Base-by-base conservation (phyloP, 2,329 filamentous ascomycete genomes). In the Botrytis fragariae region DNA sequence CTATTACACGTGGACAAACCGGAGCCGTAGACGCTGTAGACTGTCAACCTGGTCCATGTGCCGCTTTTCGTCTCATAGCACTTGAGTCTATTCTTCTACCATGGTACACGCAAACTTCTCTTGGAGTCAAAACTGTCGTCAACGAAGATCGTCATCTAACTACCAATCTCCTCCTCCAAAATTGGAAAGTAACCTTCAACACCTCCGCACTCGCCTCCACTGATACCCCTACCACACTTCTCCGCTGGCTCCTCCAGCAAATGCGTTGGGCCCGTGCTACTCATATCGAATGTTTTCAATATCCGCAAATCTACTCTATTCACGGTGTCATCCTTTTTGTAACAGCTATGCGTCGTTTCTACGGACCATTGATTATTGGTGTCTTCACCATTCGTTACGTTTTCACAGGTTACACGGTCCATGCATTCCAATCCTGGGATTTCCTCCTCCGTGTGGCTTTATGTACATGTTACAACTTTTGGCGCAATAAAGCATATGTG, bases 101-200 rank as follows among this genome's bases (percentile, higher is more conserved):
- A 3, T 83, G 82, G 82, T 83, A 83, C 67, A 81, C 79, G 4
- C 82, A 83, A 74, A 81, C 76, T 0, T 78, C 81, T 0, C 72
- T 81, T n/a, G 81, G 82, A 1, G 77, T 81, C 71, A 79, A 78
- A 54, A 82, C 82, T 75, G 71, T 82, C 63, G 79, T 83, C 48
- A 83, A 83, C 72, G 82, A 83, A 73, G 82, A 83, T 72, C 80
- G 82, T 14, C 82, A 83, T 71, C 77, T 83, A 7, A 83, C 81
- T 0, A 83, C 82, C 14, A 79, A 80, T 14, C 76, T 83, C 0
- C 77, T 83, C 6, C 76, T 82, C 5, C 77, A 77, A 51, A 81
- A 81, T 12, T 82, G 80, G 79, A 80, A 78, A 32, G 79, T 83
- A 39, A 80, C 79, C 18, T 83, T 81, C 71, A 79, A 79, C 48